Evolutionary conservation across 495 filamentous ascomycete genomes (phyloP).

Genomic region (Neurospora sp.): DNA sequence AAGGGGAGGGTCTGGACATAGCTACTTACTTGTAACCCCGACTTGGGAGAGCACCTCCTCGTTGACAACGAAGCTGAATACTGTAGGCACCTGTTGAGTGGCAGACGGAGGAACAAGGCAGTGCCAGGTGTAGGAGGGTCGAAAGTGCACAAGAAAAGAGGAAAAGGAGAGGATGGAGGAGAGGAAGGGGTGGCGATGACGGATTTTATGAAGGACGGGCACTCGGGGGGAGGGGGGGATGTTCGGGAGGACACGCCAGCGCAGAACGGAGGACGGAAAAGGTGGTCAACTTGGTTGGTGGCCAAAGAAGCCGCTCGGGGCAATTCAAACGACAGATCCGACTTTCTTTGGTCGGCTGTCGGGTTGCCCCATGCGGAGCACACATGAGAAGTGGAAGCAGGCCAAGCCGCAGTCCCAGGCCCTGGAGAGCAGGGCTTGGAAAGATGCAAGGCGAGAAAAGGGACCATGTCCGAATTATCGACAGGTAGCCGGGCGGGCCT

Average conservation of each 20-base stretch:
- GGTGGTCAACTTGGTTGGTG: background rate
- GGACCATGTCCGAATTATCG: background rate
- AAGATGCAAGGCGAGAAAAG: background rate
- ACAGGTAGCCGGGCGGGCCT: background rate
- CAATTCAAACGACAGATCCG: conserved; percentile 7
- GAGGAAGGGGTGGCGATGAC: conserved; percentile 10
- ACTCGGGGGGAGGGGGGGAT: background rate
- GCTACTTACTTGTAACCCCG: conserved; percentile 16
- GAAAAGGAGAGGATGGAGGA: conserved; percentile 2
- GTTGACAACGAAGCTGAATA: conserved; percentile 6
- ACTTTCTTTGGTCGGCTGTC: conserved; percentile 5
- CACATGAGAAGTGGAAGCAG: conserved; percentile 1
- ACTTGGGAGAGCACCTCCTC: conserved; percentile 6
- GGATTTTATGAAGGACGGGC: conserved; percentile 18
- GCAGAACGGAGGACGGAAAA: background rate
- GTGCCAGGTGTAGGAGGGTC: conserved; percentile 9
- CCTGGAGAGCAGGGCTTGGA: background rate
- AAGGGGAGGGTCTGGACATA: background rate
- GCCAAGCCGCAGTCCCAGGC: conserved; percentile 7
- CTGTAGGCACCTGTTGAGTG: background rate
- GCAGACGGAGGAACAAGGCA: conserved; percentile 1
- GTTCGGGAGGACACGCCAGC: background rate
- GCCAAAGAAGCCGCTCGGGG: conserved; percentile 7
- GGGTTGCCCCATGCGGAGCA: conserved; percentile 19
- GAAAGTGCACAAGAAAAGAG: conserved; percentile 16